Base-by-base conservation (phyloP, 805 yeast species). In the Trichomonascus vanleenenianus region DNA sequence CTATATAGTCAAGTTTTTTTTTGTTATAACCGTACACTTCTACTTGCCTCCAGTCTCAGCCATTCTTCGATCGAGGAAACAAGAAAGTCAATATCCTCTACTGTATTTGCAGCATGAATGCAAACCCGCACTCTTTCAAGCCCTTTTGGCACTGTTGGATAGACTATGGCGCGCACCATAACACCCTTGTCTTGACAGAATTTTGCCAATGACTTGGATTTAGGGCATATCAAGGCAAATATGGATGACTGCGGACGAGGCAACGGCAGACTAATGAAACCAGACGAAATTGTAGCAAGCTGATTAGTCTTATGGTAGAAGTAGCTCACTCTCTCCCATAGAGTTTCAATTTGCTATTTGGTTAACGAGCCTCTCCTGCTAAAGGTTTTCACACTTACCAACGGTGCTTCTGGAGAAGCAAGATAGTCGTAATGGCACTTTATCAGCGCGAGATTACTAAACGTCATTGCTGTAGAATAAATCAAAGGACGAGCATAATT, bases 401-500 rank as follows among this genome's bases (percentile, higher is more conserved):
- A 3, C 50, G 27, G 10, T 14, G 16, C 11, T 16, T 32, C 2
- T 30, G 35, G 16, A 35, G 39, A 34, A 27, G 18, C 25, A 20
- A 54, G 33, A 8, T 43, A 41, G 25, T 38, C 42, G 37, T 55
- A 55, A 2, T 56, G 46, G 2, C 58, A 48, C 30, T 42, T 46
- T 2, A 55, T 53, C 2, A 51, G 51, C 1, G 53, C 47, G 25
- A 55, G 39, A 6, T 48, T 45, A 8, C 42, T 40, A 3, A 43
- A 49, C 2, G 53, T 45, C 33, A 54, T 38, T 20, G 55, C 51
- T 0, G 59, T 55, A 2, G 59, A 51, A 31, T 45, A 55, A 12
- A 55, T 55, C 16, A 55, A 47, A 1, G 59, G 56, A 12, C 59
- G 47, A 2, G 59, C 54, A 36, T 55, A 55, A 40, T 55, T 55